Percentiles rank a stretch among this genome's conserved stretches.
phyloP scores from a whole-genome alignment of 129 eudicot genomes.

The Chrysanthemum seticuspe region DNA sequence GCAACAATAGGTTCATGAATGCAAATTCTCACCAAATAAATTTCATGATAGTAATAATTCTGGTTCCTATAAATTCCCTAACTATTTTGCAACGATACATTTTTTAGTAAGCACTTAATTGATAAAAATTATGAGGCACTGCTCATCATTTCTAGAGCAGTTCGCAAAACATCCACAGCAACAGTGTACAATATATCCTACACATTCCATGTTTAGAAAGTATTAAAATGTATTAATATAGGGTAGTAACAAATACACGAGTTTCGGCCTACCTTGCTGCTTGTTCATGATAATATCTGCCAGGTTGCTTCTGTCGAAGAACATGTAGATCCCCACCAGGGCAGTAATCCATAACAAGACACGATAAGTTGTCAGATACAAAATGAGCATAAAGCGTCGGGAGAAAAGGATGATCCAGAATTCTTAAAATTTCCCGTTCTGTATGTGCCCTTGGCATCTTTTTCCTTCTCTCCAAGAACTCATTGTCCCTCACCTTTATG shows the following conservation, averaged over 20 bases:
- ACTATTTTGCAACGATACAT: too few relatives aligned
- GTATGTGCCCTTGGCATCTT: constrained; percentile 86
- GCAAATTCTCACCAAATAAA: neutral
- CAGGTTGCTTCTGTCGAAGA: constrained; percentile 87
- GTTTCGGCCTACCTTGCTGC: constrained; percentile 63
- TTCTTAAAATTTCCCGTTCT: constrained; percentile 76
- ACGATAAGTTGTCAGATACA: constrained; percentile 73
- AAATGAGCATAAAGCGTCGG: constrained; percentile 87
- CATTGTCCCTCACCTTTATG: constrained; percentile 89
- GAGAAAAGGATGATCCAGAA: constrained; percentile 92
- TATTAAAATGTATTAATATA: neutral
- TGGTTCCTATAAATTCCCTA: neutral
- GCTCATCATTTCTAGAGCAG: too few relatives aligned
- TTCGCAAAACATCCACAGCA: neutral
- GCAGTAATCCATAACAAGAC: constrained; percentile 92
- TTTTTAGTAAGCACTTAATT: too few relatives aligned
- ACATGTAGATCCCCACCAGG: constrained; percentile 96
- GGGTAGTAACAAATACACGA: neutral
- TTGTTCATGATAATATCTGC: constrained; percentile 67
- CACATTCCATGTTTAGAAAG: neutral
- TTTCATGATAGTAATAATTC: neutral
- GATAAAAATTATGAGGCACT: too few relatives aligned
- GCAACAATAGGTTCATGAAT: neutral
- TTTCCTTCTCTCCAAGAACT: constrained; percentile 72
- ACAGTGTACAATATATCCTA: neutral